Base-by-base conservation (phyloP, 768 basidiomycete genomes). In the Wakefieldia striispora region DNA sequence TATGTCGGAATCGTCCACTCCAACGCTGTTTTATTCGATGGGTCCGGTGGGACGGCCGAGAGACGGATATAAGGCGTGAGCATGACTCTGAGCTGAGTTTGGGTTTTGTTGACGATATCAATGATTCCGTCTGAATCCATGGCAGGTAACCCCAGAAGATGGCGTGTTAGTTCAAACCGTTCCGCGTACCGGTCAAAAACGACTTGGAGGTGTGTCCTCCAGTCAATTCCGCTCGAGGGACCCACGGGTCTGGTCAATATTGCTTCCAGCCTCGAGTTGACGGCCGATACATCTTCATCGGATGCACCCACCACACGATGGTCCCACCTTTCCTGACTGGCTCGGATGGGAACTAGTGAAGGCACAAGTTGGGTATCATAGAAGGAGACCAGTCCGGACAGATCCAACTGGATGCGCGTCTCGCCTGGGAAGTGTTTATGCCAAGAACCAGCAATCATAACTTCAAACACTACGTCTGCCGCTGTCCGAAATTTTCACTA, bases 1-100 rank as follows among this genome's bases (percentile, higher is more conserved):
- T 63, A 72, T 2, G 70, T 51, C 0, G 67, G 63, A 4, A 21
- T 21, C 1, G 65, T 64, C 72, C 71, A 74, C 13, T 47, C 52
- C 2, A 45, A 29, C 3, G 31, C 20, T 0, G 34, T 27, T n/a
- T 47, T 17, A 13, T 43, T 27, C 8, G 29, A 19, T 4, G 23
- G 36, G 16, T 34, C 24, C 3, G 23, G n/a, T 19, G 62, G 57
- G 19, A 45, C 19, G 16, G 50, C 53, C 3, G 50, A 40, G 17
- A 48, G 19, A 3, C 56, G 49, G 14, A 67, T 44, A n/a, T 68
- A 71, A 3, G 67, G 69, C 7, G 43, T 56, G 29, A n/a, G n/a
- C n/a, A n/a, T n/a, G n/a, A n/a, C n/a, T n/a, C n/a, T n/a, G n/a
- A n/a, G n/a, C n/a, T n/a, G 68, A 6, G 17, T 38, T n/a, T 59